A percentile compares a stretch with the other conserved stretches of the same genome.
phyloP scores from a whole-genome alignment of 2,329 filamentous ascomycete genomes.

The Diaporthe australafricana region DNA sequence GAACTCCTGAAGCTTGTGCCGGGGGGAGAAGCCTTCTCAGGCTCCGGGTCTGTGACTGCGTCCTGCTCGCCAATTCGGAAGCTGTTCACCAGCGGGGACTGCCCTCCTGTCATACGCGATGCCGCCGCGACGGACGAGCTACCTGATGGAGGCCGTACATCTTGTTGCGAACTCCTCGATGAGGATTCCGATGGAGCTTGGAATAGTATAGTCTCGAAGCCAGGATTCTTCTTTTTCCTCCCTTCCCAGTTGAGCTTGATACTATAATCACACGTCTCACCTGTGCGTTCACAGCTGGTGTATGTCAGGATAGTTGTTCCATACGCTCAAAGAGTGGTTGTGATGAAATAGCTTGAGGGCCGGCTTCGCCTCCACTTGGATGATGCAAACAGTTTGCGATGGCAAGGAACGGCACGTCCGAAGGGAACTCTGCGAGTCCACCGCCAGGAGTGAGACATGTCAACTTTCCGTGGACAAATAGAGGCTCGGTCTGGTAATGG shows the following conservation, averaged over 20 bases:
- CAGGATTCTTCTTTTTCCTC: constrained; percentile 69
- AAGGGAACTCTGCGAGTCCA: not conserved
- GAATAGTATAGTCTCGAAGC: constrained; percentile 48
- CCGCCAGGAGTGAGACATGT: not conserved
- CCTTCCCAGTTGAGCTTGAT: constrained; percentile 86
- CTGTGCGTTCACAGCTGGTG: constrained; percentile 72
- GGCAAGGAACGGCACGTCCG: not conserved
- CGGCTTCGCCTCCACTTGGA: constrained; percentile 26
- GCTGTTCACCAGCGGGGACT: constrained; percentile 24
- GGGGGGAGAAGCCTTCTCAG: not conserved
- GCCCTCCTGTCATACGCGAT: constrained; percentile 19
- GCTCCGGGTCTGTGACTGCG: constrained; percentile 13
- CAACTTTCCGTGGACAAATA: not conserved
- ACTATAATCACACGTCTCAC: constrained; percentile 82
- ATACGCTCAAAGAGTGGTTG: not conserved
- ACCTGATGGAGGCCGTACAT: constrained; percentile 30
- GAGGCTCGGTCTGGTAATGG: not conserved
- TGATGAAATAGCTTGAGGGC: not conserved
- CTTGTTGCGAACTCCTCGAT: constrained; percentile 32
- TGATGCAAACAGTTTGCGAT: not conserved
- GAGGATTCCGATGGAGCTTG: constrained; percentile 40
- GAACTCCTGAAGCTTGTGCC: constrained; percentile 6
- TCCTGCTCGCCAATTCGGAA: not conserved
- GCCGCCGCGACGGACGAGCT: constrained; percentile 43
- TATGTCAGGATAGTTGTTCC: constrained; percentile 9